Evolutionary conservation across 148 eudicot species (phyloP), one percentile per base, ranked within the genome.

Genomic region (Rhododendron vialii): DNA sequence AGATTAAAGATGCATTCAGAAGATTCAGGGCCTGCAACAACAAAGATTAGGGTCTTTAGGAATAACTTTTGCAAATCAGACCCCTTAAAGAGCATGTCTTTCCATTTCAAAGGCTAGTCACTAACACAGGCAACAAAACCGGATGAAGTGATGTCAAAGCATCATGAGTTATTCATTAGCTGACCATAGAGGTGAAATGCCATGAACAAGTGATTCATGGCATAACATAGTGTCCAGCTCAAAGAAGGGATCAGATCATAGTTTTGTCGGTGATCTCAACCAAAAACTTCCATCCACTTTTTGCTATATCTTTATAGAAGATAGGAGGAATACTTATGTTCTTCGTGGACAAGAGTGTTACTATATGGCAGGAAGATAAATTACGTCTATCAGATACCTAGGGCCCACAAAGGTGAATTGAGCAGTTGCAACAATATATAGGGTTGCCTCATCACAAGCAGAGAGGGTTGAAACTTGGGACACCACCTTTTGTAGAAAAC

Each of bases 11-110:
- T n/a, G 57, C 81, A 24, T 47, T 47, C 7, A 78, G 35, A 30
- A 78, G 20, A 78, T 78, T 78, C 81, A 78, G 55, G 57, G 81
- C 81, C 36, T 78, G 35, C 81, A n/a, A 45, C 53, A 78, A 67
- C 33, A 20, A 78, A 4, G n/a, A n/a, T 45, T 35, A 47, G 18
- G 81, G 1, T 78, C 55, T 78, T n/a, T 10, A 10, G 4, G 15
- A 78, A 78, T 59, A 22, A 6, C 22, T 59, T 78, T 22, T 78
- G 53, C 28, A 78, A 43, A 78, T 45, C 50, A 78, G 81, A 78
- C 15, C 81, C 33, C 26, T 63, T 63, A 63, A 63, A 63, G 30
- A 63, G 71, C 71, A 63, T 63, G 71, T 63, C 30, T 63, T 63
- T 10, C n/a, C 80, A 76, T 36, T 76, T 76, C 26, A 35, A 76